Percentiles rank a stretch among this genome's conserved stretches.
phyloP scores from a whole-genome alignment of 208 protist species.

The Crithidia acanthocephali region DNA sequence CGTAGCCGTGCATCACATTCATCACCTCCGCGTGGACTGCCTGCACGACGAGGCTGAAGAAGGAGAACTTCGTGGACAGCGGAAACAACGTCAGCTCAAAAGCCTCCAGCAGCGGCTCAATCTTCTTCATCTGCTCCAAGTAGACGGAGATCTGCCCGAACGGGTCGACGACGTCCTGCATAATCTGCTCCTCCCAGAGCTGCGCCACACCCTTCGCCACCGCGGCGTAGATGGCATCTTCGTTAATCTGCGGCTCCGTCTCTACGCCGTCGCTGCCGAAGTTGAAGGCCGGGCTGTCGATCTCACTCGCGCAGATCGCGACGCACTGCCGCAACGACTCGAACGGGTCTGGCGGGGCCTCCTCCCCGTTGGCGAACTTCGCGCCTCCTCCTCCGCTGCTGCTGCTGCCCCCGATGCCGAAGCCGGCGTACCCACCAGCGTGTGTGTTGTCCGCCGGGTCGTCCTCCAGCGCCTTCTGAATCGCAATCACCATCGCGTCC shows the following conservation, averaged over 20 bases:
- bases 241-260: slow-evolving; percentile 61
- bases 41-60: slow-evolving; percentile 76
- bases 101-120: slow-evolving; percentile 77
- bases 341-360: slow-evolving; percentile 49
- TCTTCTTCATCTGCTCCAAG: slow-evolving; percentile 89
- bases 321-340: slow-evolving; percentile 79
- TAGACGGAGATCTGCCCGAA: slow-evolving; percentile 71
- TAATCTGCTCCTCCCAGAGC: slow-evolving; percentile 87
- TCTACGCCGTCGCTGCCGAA: slow-evolving; percentile 58
- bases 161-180: slow-evolving; percentile 82
- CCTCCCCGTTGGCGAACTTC: slow-evolving; percentile 12
- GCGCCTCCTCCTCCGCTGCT: too few species aligned
- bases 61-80: slow-evolving; percentile 74
- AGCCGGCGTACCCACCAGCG: neutral
- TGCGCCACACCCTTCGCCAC: slow-evolving; percentile 60
- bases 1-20: slow-evolving; percentile 68
- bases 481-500: slow-evolving; percentile 73
- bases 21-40: slow-evolving; percentile 80
- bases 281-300: slow-evolving; percentile 55
- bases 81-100: slow-evolving; percentile 85
- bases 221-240: slow-evolving; percentile 51
- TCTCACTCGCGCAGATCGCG: slow-evolving; percentile 66
- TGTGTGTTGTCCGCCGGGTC: slow-evolving; percentile 21
- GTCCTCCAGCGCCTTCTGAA: slow-evolving; percentile 81
- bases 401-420: slow-evolving; percentile 1